These are phyloP conservation scores for Barnettozyma pratensis DNA, from an alignment of 805 yeast genomes.

Conservation along the genomic window DNA sequence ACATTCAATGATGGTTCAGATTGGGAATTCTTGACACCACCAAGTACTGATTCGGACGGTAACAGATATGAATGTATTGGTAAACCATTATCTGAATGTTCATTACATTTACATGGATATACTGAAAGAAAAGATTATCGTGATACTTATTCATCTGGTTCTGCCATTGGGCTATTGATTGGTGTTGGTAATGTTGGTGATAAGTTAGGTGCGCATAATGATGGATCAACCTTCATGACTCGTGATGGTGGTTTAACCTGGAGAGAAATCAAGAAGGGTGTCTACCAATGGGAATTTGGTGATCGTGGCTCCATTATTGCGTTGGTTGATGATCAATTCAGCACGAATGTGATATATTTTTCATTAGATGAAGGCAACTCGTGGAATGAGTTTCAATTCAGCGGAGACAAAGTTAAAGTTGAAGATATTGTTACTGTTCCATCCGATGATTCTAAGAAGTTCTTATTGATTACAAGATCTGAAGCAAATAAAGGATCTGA, in stretches of 20 bases:
- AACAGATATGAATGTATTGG: slow-evolving; percentile 49
- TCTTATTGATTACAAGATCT: slow-evolving; percentile 54
- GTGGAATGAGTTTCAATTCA: slow-evolving; percentile 66
- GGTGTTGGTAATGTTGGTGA: slow-evolving; percentile 94
- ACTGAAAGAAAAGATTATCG: slow-evolving; percentile 82
- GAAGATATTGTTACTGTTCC: slow-evolving; percentile 86
- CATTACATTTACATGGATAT: slow-evolving; percentile 83
- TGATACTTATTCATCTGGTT: slow-evolving; percentile 81
- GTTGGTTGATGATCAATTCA: slow-evolving; percentile 51
- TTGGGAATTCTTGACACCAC: slow-evolving; percentile 74
- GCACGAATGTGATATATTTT: slow-evolving; percentile 54
- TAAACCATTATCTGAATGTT: slow-evolving; percentile 52
- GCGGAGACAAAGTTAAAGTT: slow-evolving; percentile 50
- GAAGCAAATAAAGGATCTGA: slow-evolving; percentile 38
- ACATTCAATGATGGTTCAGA: slow-evolving; percentile 90
- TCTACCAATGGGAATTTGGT: slow-evolving; percentile 91
- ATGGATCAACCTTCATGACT: slow-evolving; percentile 69
- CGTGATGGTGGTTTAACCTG: slow-evolving; percentile 91
- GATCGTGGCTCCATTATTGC: slow-evolving; percentile 89
- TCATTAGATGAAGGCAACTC: slow-evolving; percentile 76
- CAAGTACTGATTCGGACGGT: slow-evolving; percentile 57
- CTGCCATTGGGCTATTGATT: slow-evolving; percentile 84
- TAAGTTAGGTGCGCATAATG: slow-evolving; percentile 39
- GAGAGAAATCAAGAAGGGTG: slow-evolving; percentile 72
- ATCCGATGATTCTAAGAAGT: slow-evolving; percentile 76